These are phyloP conservation scores for Urtica urens DNA, from an alignment of 306 rosid genomes.

Conservation along the genomic window DNA sequence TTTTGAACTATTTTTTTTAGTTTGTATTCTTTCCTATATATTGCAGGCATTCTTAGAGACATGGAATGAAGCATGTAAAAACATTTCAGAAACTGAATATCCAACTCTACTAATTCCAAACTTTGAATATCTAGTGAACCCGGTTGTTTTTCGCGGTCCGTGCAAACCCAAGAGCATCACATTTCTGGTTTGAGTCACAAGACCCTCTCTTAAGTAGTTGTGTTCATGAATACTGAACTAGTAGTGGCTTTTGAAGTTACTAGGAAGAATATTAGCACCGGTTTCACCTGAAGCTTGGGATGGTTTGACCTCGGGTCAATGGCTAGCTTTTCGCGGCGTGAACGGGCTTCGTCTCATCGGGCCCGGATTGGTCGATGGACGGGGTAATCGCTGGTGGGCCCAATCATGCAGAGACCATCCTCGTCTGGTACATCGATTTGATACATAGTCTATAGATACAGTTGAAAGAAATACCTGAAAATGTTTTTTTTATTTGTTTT, in stretches of 20 bases:
- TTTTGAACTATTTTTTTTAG: neutral
- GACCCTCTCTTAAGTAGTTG: neutral
- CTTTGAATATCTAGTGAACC: conserved; percentile 15
- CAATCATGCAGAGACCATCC: conserved; percentile 34
- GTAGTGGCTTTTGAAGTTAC: conserved; percentile 7
- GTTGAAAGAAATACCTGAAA: neutral
- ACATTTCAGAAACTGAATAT: conserved; percentile 11
- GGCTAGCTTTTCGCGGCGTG: conserved; percentile 26
- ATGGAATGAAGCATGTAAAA: conserved; percentile 22
- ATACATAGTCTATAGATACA: neutral
- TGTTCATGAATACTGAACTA: neutral
- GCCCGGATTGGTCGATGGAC: conserved; percentile 23
- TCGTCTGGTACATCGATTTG: conserved; percentile 13
- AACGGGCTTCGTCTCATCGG: conserved; percentile 21
- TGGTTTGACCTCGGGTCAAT: conserved; percentile 13
- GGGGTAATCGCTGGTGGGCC: conserved; percentile 28
- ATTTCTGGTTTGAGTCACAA: conserved; percentile 18
- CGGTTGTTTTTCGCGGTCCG: conserved; percentile 24
- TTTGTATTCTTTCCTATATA: neutral
- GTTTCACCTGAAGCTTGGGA: conserved; percentile 25
- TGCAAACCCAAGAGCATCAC: conserved; percentile 23
- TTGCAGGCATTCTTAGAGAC: conserved; percentile 24
- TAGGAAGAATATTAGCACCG: conserved; percentile 27
- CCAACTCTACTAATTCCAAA: conserved; percentile 18
- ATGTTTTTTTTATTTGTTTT: neutral